Evolutionary conservation across 495 filamentous ascomycete species (phyloP), one percentile per base, ranked within the genome.

Genomic region (Cercophora samala): DNA sequence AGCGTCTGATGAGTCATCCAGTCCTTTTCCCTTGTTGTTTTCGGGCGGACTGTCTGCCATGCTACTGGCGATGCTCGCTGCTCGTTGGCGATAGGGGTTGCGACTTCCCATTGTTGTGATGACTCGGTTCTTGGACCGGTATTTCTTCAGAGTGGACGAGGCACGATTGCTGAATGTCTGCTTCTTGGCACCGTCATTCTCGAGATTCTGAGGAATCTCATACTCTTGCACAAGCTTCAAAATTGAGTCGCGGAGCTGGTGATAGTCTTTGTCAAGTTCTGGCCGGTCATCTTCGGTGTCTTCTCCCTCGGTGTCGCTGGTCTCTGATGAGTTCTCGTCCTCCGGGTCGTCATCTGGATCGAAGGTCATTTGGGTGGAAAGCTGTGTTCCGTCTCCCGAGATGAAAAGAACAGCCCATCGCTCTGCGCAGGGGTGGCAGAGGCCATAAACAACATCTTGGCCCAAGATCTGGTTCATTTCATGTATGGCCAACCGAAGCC

Each of bases 201-300:
- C 81, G 0, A 87, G 73, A 29, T 81, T 85, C 54, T 87, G 85
- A 2, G 89, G 89, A 22, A 90, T 88, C 68, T 93, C 91, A 66
- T 88, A 91, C 53, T 95, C 91, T 68, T 90, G 85, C 19, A 95
- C 89, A 2, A 97, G 82, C 72, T 91, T 93, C 58, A 91, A 78
- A 58, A 97, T 90, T 5, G 91, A 90, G 42, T 91, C 88, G 64
- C 94, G 90, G 8, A 96, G 79, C 63, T 91, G 88, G 75, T 95
- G 90, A 69, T 95, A 91, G 69, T 93, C 91, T 68, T 90, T 90
- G 72, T 91, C 89, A 5, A 92, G 78, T 26, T 91, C 90, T 13
- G 91, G 82, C 9, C 84, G 82, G 15, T 87, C 87, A 26, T 84
- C 84, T 4, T 83, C 83, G 13, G 82, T 81, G 13, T 92, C 90